Conservation (phyloP, 2,329 filamentous ascomycete species). For the Aspergillus sergii region DNA sequence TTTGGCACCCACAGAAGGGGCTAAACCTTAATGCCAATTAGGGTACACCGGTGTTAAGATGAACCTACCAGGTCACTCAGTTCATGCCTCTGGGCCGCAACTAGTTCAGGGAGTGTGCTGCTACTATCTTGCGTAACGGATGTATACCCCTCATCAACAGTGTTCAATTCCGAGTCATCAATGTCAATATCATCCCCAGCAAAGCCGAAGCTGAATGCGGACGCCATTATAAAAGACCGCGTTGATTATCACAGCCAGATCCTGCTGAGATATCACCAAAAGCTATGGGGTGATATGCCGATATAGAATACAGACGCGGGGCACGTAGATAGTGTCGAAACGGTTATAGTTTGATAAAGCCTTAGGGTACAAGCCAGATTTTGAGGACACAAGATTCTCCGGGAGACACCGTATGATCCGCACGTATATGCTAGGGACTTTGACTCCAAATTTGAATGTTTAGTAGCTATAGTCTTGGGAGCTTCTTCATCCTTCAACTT, state of each 20-base stretch:
- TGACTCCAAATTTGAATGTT: neutral
- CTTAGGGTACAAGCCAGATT: neutral
- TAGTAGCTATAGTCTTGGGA: neutral
- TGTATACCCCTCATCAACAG: slow-evolving; percentile 15
- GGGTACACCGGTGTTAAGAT: neutral
- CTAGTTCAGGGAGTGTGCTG: slow-evolving; percentile 31
- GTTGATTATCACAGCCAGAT: too few species aligned
- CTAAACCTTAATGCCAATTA: neutral
- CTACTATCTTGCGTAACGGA: slow-evolving; percentile 8
- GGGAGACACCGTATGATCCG: neutral
- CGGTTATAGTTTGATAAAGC: neutral
- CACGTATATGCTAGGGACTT: neutral
- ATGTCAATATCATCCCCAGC: slow-evolving; percentile 61
- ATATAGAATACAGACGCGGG: neutral
- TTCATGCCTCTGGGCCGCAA: slow-evolving; percentile 45
- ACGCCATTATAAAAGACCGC: slow-evolving; percentile 27
- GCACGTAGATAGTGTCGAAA: neutral
- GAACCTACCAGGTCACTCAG: slow-evolving; percentile 53
- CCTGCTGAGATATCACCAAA: neutral
- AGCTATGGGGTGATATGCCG: neutral
- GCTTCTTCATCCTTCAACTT: neutral
- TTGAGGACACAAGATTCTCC: neutral
- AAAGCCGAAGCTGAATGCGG: slow-evolving; percentile 60
- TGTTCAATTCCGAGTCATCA: slow-evolving; percentile 38
- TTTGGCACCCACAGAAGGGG: neutral